Evolutionary conservation across 441 rosid species (phyloP).

Genomic region (Pelargonium myrrhifolium): DNA sequence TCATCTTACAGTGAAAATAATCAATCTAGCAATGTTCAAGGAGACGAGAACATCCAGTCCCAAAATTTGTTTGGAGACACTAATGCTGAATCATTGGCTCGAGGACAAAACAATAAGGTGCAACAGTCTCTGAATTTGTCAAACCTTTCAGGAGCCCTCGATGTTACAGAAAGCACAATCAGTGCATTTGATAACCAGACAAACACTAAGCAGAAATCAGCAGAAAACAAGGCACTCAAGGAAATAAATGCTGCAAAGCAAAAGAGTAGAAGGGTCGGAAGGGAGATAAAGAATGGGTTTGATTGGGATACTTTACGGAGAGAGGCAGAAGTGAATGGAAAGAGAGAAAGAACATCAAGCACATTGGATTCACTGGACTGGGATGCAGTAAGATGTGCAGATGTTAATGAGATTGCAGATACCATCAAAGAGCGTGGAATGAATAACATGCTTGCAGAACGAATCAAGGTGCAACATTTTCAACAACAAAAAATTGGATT

Average conservation of each 20-base stretch:
- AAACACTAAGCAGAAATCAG: slow-evolving; percentile 25
- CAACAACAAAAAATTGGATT: neutral
- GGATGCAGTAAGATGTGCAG: slow-evolving; percentile 65
- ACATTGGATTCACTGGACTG: slow-evolving; percentile 76
- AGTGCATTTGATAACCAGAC: slow-evolving; percentile 24
- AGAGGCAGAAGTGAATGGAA: slow-evolving; percentile 34
- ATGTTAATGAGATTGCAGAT: slow-evolving; percentile 43
- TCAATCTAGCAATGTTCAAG: slow-evolving; percentile 25
- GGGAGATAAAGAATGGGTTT: slow-evolving; percentile 37
- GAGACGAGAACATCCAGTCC: slow-evolving; percentile 23
- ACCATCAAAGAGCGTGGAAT: slow-evolving; percentile 84
- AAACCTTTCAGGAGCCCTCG: slow-evolving; percentile 28
- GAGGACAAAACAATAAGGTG: slow-evolving; percentile 25
- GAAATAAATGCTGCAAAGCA: slow-evolving; percentile 32
- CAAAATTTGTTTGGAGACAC: slow-evolving; percentile 23
- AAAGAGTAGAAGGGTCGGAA: slow-evolving; percentile 39
- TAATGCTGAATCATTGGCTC: slow-evolving; percentile 21
- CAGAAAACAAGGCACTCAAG: slow-evolving; percentile 24
- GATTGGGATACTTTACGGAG: slow-evolving; percentile 82
- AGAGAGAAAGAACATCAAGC: slow-evolving; percentile 46
- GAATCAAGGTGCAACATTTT: slow-evolving; percentile 46
- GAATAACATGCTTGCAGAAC: slow-evolving; percentile 65
- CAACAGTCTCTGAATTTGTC: slow-evolving; percentile 13
- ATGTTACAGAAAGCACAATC: slow-evolving; percentile 31
- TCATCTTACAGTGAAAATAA: slow-evolving; percentile 27